Base-by-base conservation (phyloP, 1,284 basidiomycete species). In the Trichosporon sp. region DNA sequence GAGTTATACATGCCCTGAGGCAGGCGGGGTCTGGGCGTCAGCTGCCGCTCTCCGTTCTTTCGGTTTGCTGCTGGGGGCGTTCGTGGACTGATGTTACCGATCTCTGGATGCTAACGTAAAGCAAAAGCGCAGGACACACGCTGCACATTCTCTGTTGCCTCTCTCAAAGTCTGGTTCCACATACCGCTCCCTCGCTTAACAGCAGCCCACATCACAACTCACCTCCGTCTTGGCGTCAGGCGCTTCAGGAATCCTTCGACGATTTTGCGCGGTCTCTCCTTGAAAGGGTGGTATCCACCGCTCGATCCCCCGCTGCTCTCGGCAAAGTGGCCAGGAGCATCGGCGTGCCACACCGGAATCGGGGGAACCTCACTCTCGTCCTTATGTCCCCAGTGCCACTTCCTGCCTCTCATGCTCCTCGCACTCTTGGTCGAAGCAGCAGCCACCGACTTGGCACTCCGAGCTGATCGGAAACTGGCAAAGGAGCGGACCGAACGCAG, bases 171-270 rank as follows among this genome's bases (percentile, higher is more conserved):
- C 26, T 26, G 11, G 8, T 10, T 10, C 38, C 8, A 40, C 38
- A 12, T 12, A 3, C 38, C 38, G 11, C 38, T 3, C 8, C 7
- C 38, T 40, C 38, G 38, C 38, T 40, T 40, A 40, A 21, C 4
- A 56, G 31, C 54, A 11, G 54, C 54, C 2, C 11, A 11, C 54
- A 26, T 19, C 54, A 19, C 31, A 16, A 70, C 68, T 66, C 65
- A 70, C 68, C 65, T 61, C 54, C 66, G 54, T 11, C 38, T 37
- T 5, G 68, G 68, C 8, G 64, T 70, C 16, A 70, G 54, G 54
- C 68, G 68, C 16, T 66, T 70, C 48, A 70, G 54, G 37, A 70
- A 26, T 4, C 68, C 68, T 5, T 46, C 64, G 31, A 70, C 65
- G 40, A 70, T 70, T n/a, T 63, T 63, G 32, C 59, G 59, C 32